phyloP scores from a whole-genome alignment of 2,329 filamentous ascomycete genomes.

The Sporothrix brasiliensis region DNA sequence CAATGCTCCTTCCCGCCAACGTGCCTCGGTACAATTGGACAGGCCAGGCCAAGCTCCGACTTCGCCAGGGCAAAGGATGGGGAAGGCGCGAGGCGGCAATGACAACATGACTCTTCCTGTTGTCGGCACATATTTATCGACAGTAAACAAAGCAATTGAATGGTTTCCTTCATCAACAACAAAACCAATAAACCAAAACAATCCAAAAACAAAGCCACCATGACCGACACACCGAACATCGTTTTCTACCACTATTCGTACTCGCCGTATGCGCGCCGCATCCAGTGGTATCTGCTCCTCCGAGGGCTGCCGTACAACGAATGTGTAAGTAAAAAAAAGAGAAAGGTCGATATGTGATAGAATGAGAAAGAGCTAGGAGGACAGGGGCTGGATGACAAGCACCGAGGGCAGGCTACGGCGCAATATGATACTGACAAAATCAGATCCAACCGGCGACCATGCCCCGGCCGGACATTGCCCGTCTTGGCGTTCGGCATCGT shows the following conservation, averaged over 20 bases:
- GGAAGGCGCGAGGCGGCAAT: constrained; percentile 13
- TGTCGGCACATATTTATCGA: neutral
- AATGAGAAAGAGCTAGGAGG: neutral
- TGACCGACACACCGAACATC: constrained; percentile 45
- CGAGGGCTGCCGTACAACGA: constrained; percentile 66
- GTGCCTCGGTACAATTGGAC: constrained; percentile 17
- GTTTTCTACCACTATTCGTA: constrained; percentile 67
- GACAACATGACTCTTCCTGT: constrained; percentile 9
- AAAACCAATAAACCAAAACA: neutral
- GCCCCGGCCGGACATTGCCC: constrained; percentile 65
- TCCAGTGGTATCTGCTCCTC: constrained; percentile 69
- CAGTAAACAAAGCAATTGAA: neutral
- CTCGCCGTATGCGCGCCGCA: constrained; percentile 65
- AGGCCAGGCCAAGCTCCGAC: neutral
- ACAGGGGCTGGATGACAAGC: too few species aligned
- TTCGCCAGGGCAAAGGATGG: constrained; percentile 18
- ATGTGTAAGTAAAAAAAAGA: constrained; percentile 59
- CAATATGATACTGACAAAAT: neutral
- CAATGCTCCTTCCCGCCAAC: neutral
- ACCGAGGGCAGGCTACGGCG: too few species aligned
- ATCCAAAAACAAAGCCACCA: neutral
- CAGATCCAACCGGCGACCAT: constrained; percentile 67
- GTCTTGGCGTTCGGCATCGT: constrained; percentile 66
- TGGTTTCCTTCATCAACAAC: neutral
- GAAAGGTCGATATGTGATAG: neutral